A percentile compares a stretch with the other conserved stretches of the same genome.
Conservation (phyloP, 140 eudicot species). For the Ambrosia hybrid region DNA sequence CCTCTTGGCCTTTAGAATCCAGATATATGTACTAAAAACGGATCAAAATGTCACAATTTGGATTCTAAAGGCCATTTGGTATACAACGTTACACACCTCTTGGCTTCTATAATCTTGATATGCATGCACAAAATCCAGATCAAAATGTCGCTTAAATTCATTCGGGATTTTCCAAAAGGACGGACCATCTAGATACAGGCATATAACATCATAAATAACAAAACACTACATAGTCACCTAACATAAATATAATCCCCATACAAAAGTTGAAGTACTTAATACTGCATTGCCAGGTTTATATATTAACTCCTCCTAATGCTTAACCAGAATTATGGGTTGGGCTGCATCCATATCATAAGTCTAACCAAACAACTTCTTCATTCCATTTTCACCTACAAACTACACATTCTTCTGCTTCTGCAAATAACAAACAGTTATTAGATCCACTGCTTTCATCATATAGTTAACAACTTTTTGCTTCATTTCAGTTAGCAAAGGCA, state of each 20-base stretch:
- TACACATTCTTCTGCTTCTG: slow-evolving; percentile 30
- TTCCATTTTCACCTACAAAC: slow-evolving; percentile 35
- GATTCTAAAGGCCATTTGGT: no score
- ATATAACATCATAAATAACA: slow-evolving; percentile 21
- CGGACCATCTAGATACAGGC: slow-evolving; percentile 18
- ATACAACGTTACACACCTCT: no score
- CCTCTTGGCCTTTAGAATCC: no score
- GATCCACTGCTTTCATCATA: slow-evolving; percentile 1
- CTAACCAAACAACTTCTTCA: slow-evolving; percentile 24
- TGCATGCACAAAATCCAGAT: no score
- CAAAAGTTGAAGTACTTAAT: slow-evolving; percentile 35
- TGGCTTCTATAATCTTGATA: no score
- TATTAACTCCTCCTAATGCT: slow-evolving; percentile 31
- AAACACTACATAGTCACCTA: slow-evolving; percentile 30
- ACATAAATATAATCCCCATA: slow-evolving; percentile 18
- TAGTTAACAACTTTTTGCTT: background rate
- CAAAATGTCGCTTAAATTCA: background rate
- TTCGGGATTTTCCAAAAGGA: slow-evolving; percentile 10
- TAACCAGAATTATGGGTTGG: slow-evolving; percentile 13
- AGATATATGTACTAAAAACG: no score
- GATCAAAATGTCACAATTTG: no score
- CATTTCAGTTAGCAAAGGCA: background rate
- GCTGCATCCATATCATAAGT: background rate
- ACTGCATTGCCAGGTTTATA: slow-evolving; percentile 27
- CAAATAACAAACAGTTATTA: slow-evolving; percentile 14